Percentiles rank a stretch among this genome's conserved stretches.
Evolutionary conservation across 306 rosid species (phyloP).

Genomic region (Corylus americana): DNA sequence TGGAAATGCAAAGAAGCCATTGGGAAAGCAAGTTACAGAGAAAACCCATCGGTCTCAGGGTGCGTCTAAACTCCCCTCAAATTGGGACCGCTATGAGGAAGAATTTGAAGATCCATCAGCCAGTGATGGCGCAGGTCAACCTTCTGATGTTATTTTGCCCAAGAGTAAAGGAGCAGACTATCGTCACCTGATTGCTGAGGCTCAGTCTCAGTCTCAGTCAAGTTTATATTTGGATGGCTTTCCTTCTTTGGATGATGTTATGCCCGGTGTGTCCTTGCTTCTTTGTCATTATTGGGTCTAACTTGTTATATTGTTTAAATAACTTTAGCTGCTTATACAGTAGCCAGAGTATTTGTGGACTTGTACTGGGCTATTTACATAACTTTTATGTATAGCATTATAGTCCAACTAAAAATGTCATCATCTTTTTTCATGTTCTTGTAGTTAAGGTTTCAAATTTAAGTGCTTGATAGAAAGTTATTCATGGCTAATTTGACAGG

Average conservation of each 20-base stretch:
- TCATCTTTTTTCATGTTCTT: not conserved
- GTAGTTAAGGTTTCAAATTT: conserved; percentile 10
- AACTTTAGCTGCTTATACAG: conserved; percentile 1
- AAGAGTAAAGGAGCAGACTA: conserved; percentile 86
- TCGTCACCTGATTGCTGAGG: conserved; percentile 67
- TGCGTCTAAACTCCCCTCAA: conserved; percentile 52
- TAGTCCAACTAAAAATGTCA: not conserved
- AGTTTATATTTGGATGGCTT: conserved; percentile 30
- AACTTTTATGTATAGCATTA: not conserved
- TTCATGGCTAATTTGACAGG: conserved; percentile 39
- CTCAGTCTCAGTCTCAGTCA: conserved; percentile 48
- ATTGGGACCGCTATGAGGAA: conserved; percentile 81
- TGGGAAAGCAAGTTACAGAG: conserved; percentile 41
- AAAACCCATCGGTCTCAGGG: conserved; percentile 34
- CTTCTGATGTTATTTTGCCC: conserved; percentile 47
- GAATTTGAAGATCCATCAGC: conserved; percentile 31
- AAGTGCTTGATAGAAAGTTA: conserved; percentile 4
- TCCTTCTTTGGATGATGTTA: conserved; percentile 54
- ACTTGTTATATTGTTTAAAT: not conserved
- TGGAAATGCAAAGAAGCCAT: conserved; percentile 34
- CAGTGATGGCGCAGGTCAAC: conserved; percentile 25
- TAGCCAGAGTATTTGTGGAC: not conserved
- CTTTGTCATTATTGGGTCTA: conserved; percentile 5
- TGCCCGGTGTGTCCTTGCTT: conserved; percentile 49
- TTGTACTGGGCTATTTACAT: not conserved